Evolutionary conservation across 352 stramenopile genomes (phyloP).

Genomic region (Phytophthora lateralis): DNA sequence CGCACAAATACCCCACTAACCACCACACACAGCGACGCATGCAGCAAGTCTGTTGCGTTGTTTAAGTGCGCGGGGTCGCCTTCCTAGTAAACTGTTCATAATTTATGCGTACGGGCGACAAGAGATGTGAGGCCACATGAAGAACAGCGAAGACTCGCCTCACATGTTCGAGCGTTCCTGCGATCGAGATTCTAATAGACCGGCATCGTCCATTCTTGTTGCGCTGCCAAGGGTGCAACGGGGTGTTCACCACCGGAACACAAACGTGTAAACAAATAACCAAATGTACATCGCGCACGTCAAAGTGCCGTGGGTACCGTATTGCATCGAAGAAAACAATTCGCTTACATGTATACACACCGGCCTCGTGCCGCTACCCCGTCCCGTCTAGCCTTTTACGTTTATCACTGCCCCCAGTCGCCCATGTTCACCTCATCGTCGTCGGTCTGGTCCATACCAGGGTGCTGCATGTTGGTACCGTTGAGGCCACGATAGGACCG

Average conservation of each 20-base stretch:
- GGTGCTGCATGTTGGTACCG: slow-evolving; percentile 40
- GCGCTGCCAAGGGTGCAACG: too few species aligned
- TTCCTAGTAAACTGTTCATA: slow-evolving; percentile 38
- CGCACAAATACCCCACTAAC: slow-evolving; percentile 9
- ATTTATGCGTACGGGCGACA: slow-evolving; percentile 40
- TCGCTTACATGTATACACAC: slow-evolving; percentile 18
- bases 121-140: slow-evolving; percentile 23
- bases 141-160: slow-evolving; percentile 20
- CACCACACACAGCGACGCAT: slow-evolving; percentile 13
- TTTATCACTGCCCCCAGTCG: slow-evolving; percentile 51
- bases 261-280: too few species aligned
- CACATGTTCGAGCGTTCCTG: slow-evolving; percentile 20
- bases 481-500: slow-evolving; percentile 55
- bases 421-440: slow-evolving; percentile 63
- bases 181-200: slow-evolving; percentile 27
- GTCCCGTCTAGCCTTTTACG: slow-evolving; percentile 10
- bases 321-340: slow-evolving; percentile 2
- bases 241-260: background rate
- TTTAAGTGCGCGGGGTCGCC: slow-evolving; percentile 9
- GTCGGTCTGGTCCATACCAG: slow-evolving; percentile 55
- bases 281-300: too few species aligned
- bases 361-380: slow-evolving; percentile 2
- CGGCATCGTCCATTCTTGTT: slow-evolving; percentile 1
- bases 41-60: slow-evolving; percentile 15
- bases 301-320: too few species aligned